phyloP scores from a whole-genome alignment of 768 basidiomycete species.

The Dioszegia crocea region DNA sequence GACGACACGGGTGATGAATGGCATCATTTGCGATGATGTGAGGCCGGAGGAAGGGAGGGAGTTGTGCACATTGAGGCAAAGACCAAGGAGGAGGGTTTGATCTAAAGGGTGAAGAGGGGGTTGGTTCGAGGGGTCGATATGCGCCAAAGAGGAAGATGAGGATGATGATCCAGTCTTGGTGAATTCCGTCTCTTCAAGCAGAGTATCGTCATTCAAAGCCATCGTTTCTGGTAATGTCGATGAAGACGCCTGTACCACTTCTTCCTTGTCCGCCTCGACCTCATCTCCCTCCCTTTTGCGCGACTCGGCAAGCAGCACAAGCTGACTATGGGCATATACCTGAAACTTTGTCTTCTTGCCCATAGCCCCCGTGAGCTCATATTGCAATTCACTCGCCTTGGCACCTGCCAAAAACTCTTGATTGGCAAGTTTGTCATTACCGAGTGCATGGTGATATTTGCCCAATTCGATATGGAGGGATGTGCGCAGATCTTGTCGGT shows the following conservation, averaged over 20 bases:
- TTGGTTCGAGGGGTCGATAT: slow-evolving; percentile 77
- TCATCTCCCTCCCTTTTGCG: slow-evolving; percentile 51
- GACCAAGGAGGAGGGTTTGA: slow-evolving; percentile 82
- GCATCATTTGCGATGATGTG: slow-evolving; percentile 84
- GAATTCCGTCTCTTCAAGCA: slow-evolving; percentile 89
- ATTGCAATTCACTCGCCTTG: slow-evolving; percentile 70
- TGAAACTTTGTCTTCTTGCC: slow-evolving; percentile 95
- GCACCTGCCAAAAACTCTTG: slow-evolving; percentile 75
- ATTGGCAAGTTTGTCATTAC: slow-evolving; percentile 66
- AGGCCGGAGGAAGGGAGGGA: slow-evolving; percentile 85
- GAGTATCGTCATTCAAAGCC: slow-evolving; percentile 86
- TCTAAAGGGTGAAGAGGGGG: slow-evolving; percentile 87
- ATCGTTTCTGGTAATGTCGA: slow-evolving; percentile 61
- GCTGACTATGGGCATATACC: slow-evolving; percentile 73
- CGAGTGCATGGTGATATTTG: slow-evolving; percentile 68
- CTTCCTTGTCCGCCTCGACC: background rate
- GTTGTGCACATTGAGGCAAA: slow-evolving; percentile 75
- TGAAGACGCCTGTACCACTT: background rate
- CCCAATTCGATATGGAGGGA: slow-evolving; percentile 71
- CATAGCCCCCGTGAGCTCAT: slow-evolving; percentile 85
- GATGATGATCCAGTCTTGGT: slow-evolving; percentile 56
- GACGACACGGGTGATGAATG: slow-evolving; percentile 85
- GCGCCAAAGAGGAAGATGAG: slow-evolving; percentile 56
- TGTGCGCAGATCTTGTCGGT: slow-evolving; percentile 64
- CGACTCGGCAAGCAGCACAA: slow-evolving; percentile 89